phyloP scores from a whole-genome alignment of 495 filamentous ascomycete genomes.

The Talaromyces wortmannii region DNA sequence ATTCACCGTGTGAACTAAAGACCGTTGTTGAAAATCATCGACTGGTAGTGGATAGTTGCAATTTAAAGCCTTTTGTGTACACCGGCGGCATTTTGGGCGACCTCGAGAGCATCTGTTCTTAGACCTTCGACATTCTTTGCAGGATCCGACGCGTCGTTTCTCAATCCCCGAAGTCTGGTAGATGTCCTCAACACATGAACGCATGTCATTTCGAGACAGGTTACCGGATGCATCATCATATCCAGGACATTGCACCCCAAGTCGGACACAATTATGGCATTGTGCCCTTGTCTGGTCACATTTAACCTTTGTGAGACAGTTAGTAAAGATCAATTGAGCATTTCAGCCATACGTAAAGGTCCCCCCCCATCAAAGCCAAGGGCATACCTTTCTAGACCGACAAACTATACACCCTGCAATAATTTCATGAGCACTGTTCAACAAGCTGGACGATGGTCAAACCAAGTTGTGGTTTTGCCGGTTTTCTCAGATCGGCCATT shows the following conservation, averaged over 20 bases:
- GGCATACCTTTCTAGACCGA: background rate
- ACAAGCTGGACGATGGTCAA: background rate
- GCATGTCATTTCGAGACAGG: background rate
- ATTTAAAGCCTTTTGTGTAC: background rate
- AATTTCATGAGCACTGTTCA: background rate
- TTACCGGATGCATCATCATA: background rate
- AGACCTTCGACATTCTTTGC: background rate
- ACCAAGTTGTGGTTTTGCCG: background rate
- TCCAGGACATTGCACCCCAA: background rate
- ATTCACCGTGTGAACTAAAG: no score
- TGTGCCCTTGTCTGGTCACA: background rate
- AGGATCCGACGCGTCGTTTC: background rate
- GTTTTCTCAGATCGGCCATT: background rate
- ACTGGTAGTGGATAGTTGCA: background rate
- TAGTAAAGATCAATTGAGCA: background rate
- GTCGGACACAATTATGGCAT: background rate
- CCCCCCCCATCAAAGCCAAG: background rate
- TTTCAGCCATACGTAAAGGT: background rate
- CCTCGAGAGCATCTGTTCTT: background rate
- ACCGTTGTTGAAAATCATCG: no score
- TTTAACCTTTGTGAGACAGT: background rate
- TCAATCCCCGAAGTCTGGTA: background rate
- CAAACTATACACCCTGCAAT: background rate
- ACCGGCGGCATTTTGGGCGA: background rate
- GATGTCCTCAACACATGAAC: background rate